A percentile compares a stretch with the other conserved stretches of the same genome.
Conservation (phyloP, 2,329 filamentous ascomycete species). For the Aspergillus chevalieri region DNA sequence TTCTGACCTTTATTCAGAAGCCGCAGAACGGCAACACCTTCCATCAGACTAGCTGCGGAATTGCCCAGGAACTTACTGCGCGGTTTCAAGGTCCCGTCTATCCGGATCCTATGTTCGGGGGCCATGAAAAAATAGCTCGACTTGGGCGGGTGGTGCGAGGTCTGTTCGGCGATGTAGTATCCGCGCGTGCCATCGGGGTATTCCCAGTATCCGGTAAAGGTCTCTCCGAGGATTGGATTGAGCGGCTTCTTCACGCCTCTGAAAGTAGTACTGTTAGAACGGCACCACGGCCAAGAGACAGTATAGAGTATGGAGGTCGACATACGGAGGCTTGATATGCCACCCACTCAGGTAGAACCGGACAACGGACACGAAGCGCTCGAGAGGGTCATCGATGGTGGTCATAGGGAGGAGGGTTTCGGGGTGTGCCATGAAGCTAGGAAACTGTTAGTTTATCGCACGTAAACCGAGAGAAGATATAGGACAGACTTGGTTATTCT, state of each 20-base stretch:
- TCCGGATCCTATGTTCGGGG: conserved; percentile 85
- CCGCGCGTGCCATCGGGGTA: conserved; percentile 75
- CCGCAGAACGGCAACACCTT: conserved; percentile 81
- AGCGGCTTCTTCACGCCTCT: conserved; percentile 97
- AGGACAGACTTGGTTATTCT: conserved; percentile 85
- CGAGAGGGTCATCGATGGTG: conserved; percentile 76
- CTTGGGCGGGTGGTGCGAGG: conserved; percentile 95
- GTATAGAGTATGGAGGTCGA: conserved; percentile 13
- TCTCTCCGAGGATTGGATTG: conserved; percentile 92
- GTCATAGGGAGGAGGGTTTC: conserved; percentile 89
- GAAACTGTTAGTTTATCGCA: conserved; percentile 1
- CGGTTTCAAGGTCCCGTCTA: conserved; percentile 92
- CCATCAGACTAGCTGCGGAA: conserved; percentile 96
- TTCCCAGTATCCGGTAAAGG: conserved; percentile 94
- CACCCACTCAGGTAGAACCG: conserved; percentile 98
- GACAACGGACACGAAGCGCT: conserved; percentile 89
- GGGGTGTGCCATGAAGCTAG: conserved; percentile 97
- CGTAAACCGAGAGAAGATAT: neutral
- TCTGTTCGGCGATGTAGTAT: conserved; percentile 97
- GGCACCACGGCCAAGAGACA: neutral
- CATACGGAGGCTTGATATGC: conserved; percentile 96
- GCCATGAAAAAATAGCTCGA: conserved; percentile 99
- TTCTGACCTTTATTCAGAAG: conserved; percentile 70
- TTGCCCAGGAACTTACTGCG: conserved; percentile 94
- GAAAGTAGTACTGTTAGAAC: conserved; percentile 1